A percentile compares a stretch with the other conserved stretches of the same genome.
phyloP scores from a whole-genome alignment of 495 filamentous ascomycete species.

The Ascodesmis nigricans region DNA sequence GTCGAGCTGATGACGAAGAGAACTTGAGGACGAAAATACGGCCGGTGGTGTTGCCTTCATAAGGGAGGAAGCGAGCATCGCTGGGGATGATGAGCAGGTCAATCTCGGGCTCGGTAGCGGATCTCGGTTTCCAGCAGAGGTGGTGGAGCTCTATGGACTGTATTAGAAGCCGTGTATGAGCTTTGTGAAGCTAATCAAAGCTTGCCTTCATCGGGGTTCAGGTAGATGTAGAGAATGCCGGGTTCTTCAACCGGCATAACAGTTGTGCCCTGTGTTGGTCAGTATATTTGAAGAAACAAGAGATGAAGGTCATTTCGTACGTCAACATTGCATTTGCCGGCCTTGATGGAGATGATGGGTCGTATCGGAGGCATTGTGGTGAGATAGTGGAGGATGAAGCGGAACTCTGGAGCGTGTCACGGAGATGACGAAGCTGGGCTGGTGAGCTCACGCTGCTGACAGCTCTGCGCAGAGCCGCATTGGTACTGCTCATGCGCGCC shows the following conservation, averaged over 20 bases:
- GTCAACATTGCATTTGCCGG: slow-evolving; percentile 69
- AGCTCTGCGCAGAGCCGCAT: too few species aligned
- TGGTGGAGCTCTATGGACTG: slow-evolving; percentile 52
- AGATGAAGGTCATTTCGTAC: slow-evolving; percentile 31
- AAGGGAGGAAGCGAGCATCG: slow-evolving; percentile 67
- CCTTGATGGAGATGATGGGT: slow-evolving; percentile 92
- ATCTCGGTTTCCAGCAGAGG: slow-evolving; percentile 60
- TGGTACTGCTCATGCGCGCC: too few species aligned
- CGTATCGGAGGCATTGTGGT: slow-evolving; percentile 12
- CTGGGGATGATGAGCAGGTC: slow-evolving; percentile 80
- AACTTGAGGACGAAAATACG: slow-evolving; percentile 91
- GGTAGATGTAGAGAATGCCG: slow-evolving; percentile 85
- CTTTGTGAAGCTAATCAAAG: neutral
- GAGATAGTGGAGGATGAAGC: too few species aligned
- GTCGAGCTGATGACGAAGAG: slow-evolving; percentile 66
- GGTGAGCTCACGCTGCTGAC: too few species aligned
- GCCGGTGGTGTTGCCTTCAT: slow-evolving; percentile 56
- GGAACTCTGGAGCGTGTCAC: too few species aligned
- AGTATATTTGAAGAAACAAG: slow-evolving; percentile 23
- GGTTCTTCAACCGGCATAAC: slow-evolving; percentile 45
- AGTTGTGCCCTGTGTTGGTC: slow-evolving; percentile 36
- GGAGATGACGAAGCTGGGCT: too few species aligned
- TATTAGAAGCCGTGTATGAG: slow-evolving; percentile 4
- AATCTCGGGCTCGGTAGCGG: slow-evolving; percentile 46
- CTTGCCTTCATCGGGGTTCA: slow-evolving; percentile 51